Base-by-base conservation (phyloP, 768 basidiomycete genomes). In the Boletus eberwhitei region DNA sequence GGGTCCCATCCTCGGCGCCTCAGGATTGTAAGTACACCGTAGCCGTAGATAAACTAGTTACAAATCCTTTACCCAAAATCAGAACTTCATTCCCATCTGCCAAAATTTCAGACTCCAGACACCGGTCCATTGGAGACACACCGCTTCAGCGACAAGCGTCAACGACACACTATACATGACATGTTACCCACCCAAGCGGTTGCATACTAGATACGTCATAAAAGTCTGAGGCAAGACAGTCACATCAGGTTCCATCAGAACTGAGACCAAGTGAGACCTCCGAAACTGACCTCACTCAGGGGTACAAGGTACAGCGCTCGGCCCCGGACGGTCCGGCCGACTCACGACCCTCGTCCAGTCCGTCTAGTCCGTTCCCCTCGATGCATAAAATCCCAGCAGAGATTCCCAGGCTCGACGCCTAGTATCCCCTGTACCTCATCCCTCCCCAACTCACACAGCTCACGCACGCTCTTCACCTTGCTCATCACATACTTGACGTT, bases 401-500 rank as follows among this genome's bases (percentile, higher is more conserved):
- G 69, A 64, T 83, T 88, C 22, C 93, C 95, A 0, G 88, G 86
- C 61, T 91, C 93, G 4, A 80, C 80, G 6, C 93, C 93, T 35
- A 96, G 67, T 22, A 94, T 77, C 17, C 77, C 83, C 69, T 91
- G 85, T 44, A 97, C 79, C 52, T 84, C 74, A 53, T 72, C 66
- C 55, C 85, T 66, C 41, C 66, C 67, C 74, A 94, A 72, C 66
- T 78, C 81, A 62, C 88, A 90, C 52, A 98, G 70, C 67, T 87
- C 86, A 50, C 83, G 76, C 31, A 98, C 80, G 66, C 82, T 93
- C 59, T 75, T 73, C n/a, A 95, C 86, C 64, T 82, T 86, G 61
- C 78, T 80, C 85, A 88, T 89, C 45, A 98, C 85, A 69, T 90
- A 86, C 66, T 87, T 85, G 48, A 87, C 80, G 66, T 93, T 95